Percentiles rank a stretch among this genome's conserved stretches.
Conservation (phyloP, 495 filamentous ascomycete species). For the Echria macrotheca region DNA sequence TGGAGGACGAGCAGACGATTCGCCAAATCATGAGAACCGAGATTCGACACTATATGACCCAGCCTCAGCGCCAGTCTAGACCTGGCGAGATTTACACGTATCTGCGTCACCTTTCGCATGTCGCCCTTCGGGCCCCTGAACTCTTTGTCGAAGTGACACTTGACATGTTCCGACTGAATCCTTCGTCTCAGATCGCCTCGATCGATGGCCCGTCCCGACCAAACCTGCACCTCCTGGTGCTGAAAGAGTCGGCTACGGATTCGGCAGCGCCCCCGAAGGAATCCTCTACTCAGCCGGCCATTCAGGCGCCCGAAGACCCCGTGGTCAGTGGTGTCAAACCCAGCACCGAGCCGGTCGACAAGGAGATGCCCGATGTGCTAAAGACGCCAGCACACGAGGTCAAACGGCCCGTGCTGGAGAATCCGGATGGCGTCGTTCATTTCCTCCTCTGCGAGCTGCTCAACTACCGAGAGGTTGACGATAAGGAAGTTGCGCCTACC, state of each 20-base stretch:
- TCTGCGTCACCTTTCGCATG: conserved; percentile 71
- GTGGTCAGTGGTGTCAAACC: conserved; percentile 49
- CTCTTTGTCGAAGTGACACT: conserved; percentile 88
- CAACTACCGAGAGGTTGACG: conserved; percentile 86
- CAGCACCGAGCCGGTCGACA: conserved; percentile 46
- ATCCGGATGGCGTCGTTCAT: conserved; percentile 92
- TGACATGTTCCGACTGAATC: conserved; percentile 71
- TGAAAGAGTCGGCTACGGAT: conserved; percentile 30
- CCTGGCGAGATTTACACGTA: conserved; percentile 66
- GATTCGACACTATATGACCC: conserved; percentile 67
- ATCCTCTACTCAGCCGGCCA: conserved; percentile 33
- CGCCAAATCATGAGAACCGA: conserved; percentile 91
- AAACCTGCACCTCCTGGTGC: conserved; percentile 33
- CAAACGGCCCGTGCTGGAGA: conserved; percentile 82
- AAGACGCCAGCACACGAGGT: conserved; percentile 55
- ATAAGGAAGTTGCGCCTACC: conserved; percentile 54
- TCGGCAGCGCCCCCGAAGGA: conserved; percentile 31
- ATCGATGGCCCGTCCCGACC: conserved; percentile 42
- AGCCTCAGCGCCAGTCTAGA: conserved; percentile 47
- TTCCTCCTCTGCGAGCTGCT: conserved; percentile 92
- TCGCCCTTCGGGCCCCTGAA: conserved; percentile 76
- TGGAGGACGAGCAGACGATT: conserved; percentile 88
- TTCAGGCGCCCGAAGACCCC: conserved; percentile 52
- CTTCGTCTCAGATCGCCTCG: conserved; percentile 42
- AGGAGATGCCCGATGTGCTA: conserved; percentile 53